Conservation (phyloP, 208 protist species). For the Angomonas desouzai region DNA sequence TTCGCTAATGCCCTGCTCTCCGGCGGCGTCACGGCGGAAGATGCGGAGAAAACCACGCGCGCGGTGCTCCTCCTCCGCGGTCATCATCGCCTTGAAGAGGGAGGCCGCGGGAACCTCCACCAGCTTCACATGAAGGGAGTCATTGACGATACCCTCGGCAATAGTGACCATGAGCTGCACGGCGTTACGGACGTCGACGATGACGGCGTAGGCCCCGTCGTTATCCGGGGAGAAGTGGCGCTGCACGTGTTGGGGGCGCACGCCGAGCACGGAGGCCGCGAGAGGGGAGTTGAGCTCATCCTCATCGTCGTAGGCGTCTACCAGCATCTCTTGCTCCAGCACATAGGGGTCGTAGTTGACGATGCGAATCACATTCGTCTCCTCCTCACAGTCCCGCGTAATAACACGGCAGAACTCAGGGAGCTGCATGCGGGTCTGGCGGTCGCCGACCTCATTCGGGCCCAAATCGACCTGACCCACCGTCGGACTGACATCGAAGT, state of each 20-base stretch:
- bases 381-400: conserved; percentile 77
- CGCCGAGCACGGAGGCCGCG: conserved; percentile 52
- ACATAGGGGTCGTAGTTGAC: conserved; percentile 90
- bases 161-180: conserved; percentile 88
- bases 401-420: conserved; percentile 74
- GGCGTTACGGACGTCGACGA: conserved; percentile 81
- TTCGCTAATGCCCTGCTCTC: conserved; percentile 47
- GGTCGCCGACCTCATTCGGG: conserved; percentile 81
- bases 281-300: conserved; percentile 51
- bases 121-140: conserved; percentile 58
- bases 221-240: conserved; percentile 43
- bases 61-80: conserved; percentile 56
- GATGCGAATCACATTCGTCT: conserved; percentile 74
- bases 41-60: conserved; percentile 77
- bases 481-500: conserved; percentile 80
- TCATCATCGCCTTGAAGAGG: conserved; percentile 85
- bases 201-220: conserved; percentile 74
- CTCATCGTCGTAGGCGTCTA: conserved; percentile 78
- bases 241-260: conserved; percentile 21
- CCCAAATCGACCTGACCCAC: conserved; percentile 83
- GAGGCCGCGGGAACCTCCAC: conserved; percentile 71
- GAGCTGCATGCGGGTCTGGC: conserved; percentile 79
- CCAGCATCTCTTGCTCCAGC: conserved; percentile 77
- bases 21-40: conserved; percentile 47
- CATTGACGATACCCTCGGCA: conserved; percentile 66